A percentile compares a stretch with the other conserved stretches of the same genome.
These are phyloP conservation scores for Eimeria sp. DNA, from an alignment of 169 alveolate genomes.

Conservation along the genomic window DNA sequence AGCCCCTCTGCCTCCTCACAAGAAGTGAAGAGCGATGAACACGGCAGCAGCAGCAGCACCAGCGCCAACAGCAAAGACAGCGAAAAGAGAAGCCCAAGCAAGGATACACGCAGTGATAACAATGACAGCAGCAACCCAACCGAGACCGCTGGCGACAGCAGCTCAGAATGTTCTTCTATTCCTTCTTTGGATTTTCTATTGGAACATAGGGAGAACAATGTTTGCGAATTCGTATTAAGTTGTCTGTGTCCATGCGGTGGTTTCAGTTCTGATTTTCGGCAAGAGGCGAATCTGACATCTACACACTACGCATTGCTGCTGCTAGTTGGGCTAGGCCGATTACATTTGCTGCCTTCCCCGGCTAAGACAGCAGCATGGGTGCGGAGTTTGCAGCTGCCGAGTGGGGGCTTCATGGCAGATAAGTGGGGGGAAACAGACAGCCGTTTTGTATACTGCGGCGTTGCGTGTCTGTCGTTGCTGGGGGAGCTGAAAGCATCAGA, in stretches of 20 bases:
- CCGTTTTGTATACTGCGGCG: slow-evolving; percentile 94
- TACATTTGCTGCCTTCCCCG: slow-evolving; percentile 86
- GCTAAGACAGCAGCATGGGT: slow-evolving; percentile 92
- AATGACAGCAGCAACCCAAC: neutral
- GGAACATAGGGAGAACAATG: slow-evolving; percentile 40
- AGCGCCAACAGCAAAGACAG: neutral
- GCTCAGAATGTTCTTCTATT: neutral
- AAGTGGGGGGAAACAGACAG: slow-evolving; percentile 95
- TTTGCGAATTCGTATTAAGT: slow-evolving; percentile 41
- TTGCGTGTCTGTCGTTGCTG: slow-evolving; percentile 88
- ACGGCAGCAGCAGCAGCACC: slow-evolving; percentile 24
- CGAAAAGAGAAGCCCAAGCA: neutral
- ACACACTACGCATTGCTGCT: slow-evolving; percentile 92
- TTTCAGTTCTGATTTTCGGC: slow-evolving; percentile 50
- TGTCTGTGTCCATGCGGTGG: slow-evolving; percentile 48
- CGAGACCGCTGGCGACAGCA: neutral
- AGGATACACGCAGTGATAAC: neutral
- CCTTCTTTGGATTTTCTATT: neutral
- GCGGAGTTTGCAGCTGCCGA: slow-evolving; percentile 89
- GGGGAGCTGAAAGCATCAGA: slow-evolving; percentile 88
- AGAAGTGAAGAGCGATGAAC: neutral
- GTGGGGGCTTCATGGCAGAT: slow-evolving; percentile 96
- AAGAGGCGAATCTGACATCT: slow-evolving; percentile 67
- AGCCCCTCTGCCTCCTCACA: neutral
- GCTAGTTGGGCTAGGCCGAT: slow-evolving; percentile 87